Conservation (phyloP, 129 eudicot species). For the Centella asiatica region DNA sequence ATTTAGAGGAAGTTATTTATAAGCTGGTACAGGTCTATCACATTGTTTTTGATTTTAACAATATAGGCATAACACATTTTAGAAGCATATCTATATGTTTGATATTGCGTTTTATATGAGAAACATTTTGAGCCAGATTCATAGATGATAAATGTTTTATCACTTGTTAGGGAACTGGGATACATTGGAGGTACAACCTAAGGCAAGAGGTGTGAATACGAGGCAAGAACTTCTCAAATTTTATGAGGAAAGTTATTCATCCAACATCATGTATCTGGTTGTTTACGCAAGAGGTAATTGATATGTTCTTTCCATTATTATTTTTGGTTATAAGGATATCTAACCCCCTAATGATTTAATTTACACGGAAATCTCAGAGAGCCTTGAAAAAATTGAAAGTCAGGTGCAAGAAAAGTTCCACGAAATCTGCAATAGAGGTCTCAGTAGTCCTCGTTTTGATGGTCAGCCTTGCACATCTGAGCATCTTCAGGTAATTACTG, state of each 20-base stretch:
- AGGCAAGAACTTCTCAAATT: conserved; percentile 82
- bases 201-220: conserved; percentile 70
- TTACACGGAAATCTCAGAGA: conserved; percentile 33
- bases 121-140: no score
- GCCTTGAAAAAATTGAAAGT: conserved; percentile 65
- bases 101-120: background rate
- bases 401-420: conserved; percentile 52
- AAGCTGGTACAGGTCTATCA: background rate
- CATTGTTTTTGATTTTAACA: background rate
- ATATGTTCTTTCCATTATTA: background rate
- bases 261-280: conserved; percentile 83
- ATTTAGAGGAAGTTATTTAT: no score
- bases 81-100: background rate
- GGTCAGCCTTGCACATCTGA: conserved; percentile 91
- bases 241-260: conserved; percentile 74
- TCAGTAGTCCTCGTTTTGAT: conserved; percentile 46
- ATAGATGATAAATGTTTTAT: background rate
- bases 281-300: conserved; percentile 70
- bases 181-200: conserved; percentile 80
- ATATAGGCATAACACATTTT: no score
- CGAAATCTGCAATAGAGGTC: conserved; percentile 58
- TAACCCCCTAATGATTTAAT: background rate
- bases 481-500: conserved; percentile 69
- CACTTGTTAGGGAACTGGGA: conserved; percentile 73
- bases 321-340: background rate